phyloP scores from a whole-genome alignment of 306 rosid species.

The Inga laurina region DNA sequence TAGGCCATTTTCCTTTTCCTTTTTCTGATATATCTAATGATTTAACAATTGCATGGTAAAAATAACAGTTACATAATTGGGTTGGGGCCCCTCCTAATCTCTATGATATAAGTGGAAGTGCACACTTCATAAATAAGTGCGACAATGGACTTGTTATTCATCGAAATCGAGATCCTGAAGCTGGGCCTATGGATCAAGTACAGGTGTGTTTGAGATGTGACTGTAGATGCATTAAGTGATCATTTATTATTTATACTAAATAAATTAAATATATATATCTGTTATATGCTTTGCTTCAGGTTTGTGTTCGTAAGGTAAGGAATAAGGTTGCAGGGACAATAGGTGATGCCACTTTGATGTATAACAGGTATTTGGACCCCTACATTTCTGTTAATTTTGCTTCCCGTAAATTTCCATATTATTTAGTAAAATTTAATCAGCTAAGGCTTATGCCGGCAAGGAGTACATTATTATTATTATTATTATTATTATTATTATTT shows the following conservation, averaged over 20 bases:
- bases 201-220: conserved; percentile 44
- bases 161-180: conserved; percentile 83
- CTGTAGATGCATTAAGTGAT: not conserved
- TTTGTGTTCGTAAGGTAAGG: conserved; percentile 82
- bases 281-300: conserved; percentile 42
- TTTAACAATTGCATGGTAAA: conserved; percentile 55
- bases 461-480: not conserved
- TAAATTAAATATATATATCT: not conserved
- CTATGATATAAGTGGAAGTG: conserved; percentile 96
- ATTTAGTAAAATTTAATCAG: not conserved
- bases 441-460: not conserved
- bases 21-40: conserved; percentile 30
- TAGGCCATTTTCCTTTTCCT: conserved; percentile 1
- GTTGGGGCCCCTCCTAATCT: conserved; percentile 81
- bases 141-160: conserved; percentile 94
- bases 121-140: conserved; percentile 90
- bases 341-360: conserved; percentile 68
- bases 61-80: conserved; percentile 77
- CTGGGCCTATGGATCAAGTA: conserved; percentile 80
- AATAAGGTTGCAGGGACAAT: conserved; percentile 89
- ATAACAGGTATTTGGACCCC: conserved; percentile 61
- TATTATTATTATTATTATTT: not conserved
- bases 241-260: conserved; percentile 27
- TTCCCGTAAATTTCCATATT: conserved; percentile 22
- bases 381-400: not conserved